Conservation (phyloP, 2,329 filamentous ascomycete genomes). For the Xylariaceae sp. region DNA sequence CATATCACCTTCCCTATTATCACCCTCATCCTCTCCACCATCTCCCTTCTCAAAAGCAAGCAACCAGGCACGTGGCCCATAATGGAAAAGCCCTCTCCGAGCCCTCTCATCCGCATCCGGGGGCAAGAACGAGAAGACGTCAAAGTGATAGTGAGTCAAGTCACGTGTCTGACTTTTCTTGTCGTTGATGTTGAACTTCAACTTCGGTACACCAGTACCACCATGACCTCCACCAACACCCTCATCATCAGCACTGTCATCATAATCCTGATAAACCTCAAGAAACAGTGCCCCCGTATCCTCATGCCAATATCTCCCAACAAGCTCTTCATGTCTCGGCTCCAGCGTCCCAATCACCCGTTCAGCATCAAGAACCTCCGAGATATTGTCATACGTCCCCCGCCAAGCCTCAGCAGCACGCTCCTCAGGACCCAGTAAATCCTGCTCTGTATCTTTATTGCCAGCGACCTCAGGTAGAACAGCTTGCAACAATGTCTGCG, state of each 20-base stretch:
- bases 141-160: neutral
- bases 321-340: neutral
- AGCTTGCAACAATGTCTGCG: neutral
- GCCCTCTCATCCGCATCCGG: neutral
- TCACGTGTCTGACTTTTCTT: neutral
- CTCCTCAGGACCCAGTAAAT: neutral
- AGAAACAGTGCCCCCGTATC: neutral
- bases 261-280: neutral
- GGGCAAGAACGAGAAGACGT: neutral
- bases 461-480: too few relatives aligned
- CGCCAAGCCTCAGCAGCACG: neutral
- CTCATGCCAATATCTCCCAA: neutral
- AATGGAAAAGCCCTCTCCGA: neutral
- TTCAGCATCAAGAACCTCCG: neutral
- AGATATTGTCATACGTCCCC: neutral
- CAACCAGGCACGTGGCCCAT: neutral
- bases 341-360: neutral
- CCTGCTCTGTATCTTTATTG: neutral
- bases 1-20: too few relatives aligned
- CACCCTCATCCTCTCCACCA: too few relatives aligned
- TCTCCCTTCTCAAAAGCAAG: neutral
- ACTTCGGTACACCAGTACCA: too few relatives aligned
- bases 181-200: neutral
- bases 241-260: too few relatives aligned
- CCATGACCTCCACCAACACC: too few relatives aligned